Base-by-base conservation (phyloP, 2,329 filamentous ascomycete species). In the Fusarium mundagurra region DNA sequence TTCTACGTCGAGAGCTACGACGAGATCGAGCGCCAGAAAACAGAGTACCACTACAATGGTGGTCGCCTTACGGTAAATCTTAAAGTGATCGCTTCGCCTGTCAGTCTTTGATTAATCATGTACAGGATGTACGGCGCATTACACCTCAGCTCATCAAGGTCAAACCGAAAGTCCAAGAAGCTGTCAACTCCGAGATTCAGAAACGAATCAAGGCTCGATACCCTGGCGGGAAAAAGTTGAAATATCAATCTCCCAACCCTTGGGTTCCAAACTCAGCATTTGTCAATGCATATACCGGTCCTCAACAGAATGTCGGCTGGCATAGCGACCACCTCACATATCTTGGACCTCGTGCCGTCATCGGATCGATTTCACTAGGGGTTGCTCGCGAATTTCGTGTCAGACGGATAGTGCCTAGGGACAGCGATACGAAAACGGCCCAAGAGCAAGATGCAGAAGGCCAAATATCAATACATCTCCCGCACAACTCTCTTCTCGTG, bases 321-420 rank as follows among this genome's bases (percentile, higher is more conserved):
- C 96, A 99, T 82, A 92, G 93, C 41, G 96, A 99, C 80, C 94
- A 98, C 77, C 87, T 98, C 22, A 98, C 96, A 0, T 98, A 98
- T 79, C 88, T 98, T 2, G 96, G 96, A 0, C 96, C 96, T 0
- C 91, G 93, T 13, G 90, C 96, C 12, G 88, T 97, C 29, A 98
- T 98, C 67, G 96, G 95, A 1, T 97, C 94, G 54, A 84, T 99
- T 11, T 97, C 94, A 43, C 87, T 99, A 0, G 96, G 96, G 3
- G 96, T 98, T 0, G 92, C 94, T n/a, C 89, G 96, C 16, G 95
- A 98, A 81, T 98, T 99, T 78, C 92, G 96, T 11, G 93, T 98
- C 1, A 91, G 96, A 31, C 89, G 91, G 41, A 90, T 97, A 61
- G 83, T 95, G 18, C 90, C 93, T 6, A 88, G 88, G 61, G 89